Evolutionary conservation across 495 filamentous ascomycete genomes (phyloP).

Genomic region (Arthonia radiata): DNA sequence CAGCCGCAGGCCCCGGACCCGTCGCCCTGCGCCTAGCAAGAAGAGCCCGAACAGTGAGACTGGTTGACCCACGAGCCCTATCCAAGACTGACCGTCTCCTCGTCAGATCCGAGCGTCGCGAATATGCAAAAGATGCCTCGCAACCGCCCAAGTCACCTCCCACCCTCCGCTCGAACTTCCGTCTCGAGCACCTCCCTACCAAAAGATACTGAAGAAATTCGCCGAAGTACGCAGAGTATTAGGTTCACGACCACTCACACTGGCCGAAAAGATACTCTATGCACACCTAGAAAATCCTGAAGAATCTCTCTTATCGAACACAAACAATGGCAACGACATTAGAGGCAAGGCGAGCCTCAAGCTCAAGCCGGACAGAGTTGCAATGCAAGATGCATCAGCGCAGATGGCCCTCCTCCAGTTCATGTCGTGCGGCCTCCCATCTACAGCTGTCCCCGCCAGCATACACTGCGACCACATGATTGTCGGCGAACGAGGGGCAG

Average conservation of each 20-base stretch:
- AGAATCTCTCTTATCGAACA: constrained; percentile 58
- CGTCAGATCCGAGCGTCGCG: too few relatives aligned
- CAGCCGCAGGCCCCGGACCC: too few relatives aligned
- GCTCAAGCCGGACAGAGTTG: constrained; percentile 90
- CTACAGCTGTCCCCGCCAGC: constrained; percentile 85
- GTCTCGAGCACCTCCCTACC: constrained; percentile 36
- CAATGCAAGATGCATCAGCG: constrained; percentile 96
- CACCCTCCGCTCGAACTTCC: constrained; percentile 11
- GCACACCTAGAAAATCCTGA: constrained; percentile 74
- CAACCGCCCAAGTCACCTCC: constrained; percentile 4
- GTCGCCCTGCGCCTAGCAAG: too few relatives aligned
- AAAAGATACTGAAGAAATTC: constrained; percentile 31
- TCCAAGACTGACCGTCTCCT: too few relatives aligned
- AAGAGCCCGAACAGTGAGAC: too few relatives aligned
- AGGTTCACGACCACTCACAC: constrained; percentile 44
- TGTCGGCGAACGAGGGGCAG: constrained; percentile 73
- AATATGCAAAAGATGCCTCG: too few relatives aligned
- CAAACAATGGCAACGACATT: constrained; percentile 54
- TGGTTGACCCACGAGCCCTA: too few relatives aligned
- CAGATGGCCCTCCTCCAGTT: constrained; percentile 97
- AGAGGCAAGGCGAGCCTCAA: constrained; percentile 82
- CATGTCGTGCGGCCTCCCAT: constrained; percentile 82
- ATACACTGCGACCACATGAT: constrained; percentile 99
- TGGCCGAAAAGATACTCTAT: constrained; percentile 95
- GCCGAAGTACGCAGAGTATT: constrained; percentile 46